A percentile compares a stretch with the other conserved stretches of the same genome.
These are phyloP conservation scores for Botrytis galanthina DNA, from an alignment of 2,329 filamentous ascomycete species.

Conservation along the genomic window DNA sequence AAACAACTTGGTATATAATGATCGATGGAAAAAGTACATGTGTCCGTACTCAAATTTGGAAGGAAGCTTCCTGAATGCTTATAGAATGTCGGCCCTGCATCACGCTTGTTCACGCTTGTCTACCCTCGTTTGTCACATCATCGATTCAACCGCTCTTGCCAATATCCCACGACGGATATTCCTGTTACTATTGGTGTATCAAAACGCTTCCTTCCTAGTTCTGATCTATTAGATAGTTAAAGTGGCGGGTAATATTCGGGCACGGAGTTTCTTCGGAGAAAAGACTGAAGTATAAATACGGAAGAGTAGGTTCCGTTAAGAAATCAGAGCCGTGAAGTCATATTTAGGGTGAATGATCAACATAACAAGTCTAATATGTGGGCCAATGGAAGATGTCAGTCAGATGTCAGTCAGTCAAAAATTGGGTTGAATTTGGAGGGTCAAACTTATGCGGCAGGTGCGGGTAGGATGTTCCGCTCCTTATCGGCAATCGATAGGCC, in stretches of 20 bases:
- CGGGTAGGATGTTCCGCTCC: not conserved
- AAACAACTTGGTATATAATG: not conserved
- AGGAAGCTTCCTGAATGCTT: not conserved
- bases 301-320: not conserved
- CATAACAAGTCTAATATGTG: not conserved
- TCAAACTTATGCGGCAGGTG: not conserved
- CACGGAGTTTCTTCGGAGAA: not conserved
- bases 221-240: not conserved
- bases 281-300: not conserved
- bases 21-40: not conserved
- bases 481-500: not conserved
- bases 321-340: not conserved
- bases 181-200: not conserved
- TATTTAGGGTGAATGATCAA: not conserved
- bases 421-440: too few species aligned
- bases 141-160: not conserved
- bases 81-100: constrained; percentile 1
- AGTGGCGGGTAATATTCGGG: constrained; percentile 4
- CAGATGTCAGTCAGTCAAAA: not conserved
- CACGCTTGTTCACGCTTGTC: not conserved
- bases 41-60: not conserved
- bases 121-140: not conserved
- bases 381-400: not conserved
- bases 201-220: not conserved
- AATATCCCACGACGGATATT: not conserved